These are phyloP conservation scores for Diutina scorzettiae DNA, from an alignment of 1,139 yeast species.

Conservation along the genomic window DNA sequence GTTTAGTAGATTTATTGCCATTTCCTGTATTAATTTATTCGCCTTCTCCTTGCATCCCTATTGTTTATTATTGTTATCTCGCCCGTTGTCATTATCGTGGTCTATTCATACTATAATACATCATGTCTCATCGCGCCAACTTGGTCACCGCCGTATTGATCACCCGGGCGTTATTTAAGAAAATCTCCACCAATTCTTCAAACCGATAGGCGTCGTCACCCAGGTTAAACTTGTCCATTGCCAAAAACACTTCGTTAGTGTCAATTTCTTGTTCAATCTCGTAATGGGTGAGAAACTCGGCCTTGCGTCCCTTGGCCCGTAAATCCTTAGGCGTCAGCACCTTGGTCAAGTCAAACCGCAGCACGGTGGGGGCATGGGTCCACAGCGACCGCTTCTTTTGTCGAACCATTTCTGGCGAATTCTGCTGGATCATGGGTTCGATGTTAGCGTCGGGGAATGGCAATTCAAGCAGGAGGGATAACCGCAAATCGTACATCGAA, in stretches of 20 bases:
- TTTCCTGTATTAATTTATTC: too few species aligned
- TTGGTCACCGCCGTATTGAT: slow-evolving; percentile 8
- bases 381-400: slow-evolving; percentile 54
- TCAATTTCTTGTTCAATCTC: slow-evolving; percentile 74
- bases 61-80: too few species aligned
- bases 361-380: slow-evolving; percentile 56
- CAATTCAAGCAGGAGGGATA: slow-evolving; percentile 65
- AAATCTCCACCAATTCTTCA: slow-evolving; percentile 60
- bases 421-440: slow-evolving; percentile 24
- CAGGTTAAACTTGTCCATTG: slow-evolving; percentile 40
- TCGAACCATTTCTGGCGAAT: slow-evolving; percentile 41
- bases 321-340: slow-evolving; percentile 38
- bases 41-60: too few species aligned
- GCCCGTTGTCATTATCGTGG: too few species aligned
- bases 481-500: slow-evolving; percentile 62
- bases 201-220: slow-evolving; percentile 50
- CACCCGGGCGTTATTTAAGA: slow-evolving; percentile 55
- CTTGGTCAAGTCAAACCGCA: slow-evolving; percentile 59
- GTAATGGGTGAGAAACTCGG: slow-evolving; percentile 28
- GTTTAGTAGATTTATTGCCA: too few species aligned
- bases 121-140: slow-evolving; percentile 1
- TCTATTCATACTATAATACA: too few species aligned
- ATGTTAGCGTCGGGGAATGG: slow-evolving; percentile 51
- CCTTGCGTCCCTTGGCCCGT: slow-evolving; percentile 30
- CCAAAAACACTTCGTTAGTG: slow-evolving; percentile 45